A percentile compares a stretch with the other conserved stretches of the same genome.
These are phyloP conservation scores for Glonium stellatum DNA, from an alignment of 495 filamentous ascomycete species.

Conservation along the genomic window DNA sequence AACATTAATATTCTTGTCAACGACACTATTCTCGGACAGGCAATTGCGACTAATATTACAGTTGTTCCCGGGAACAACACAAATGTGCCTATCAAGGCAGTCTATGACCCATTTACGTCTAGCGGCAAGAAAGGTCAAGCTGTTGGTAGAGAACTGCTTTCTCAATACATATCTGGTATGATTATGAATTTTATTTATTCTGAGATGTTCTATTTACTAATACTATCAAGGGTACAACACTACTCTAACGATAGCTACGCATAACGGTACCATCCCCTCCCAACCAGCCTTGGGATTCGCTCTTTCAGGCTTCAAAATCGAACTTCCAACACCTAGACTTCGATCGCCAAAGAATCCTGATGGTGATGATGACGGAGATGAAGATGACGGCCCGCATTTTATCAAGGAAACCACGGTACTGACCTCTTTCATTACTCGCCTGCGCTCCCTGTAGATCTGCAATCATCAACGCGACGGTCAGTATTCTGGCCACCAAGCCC, in stretches of 20 bases:
- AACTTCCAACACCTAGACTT: constrained; percentile 62
- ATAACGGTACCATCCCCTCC: constrained; percentile 63
- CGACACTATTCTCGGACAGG: constrained; percentile 65
- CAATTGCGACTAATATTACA: constrained; percentile 52
- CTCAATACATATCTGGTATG: constrained; percentile 78
- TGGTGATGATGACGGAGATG: constrained; percentile 40
- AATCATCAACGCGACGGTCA: not conserved
- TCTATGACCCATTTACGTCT: constrained; percentile 61
- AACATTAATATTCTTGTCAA: constrained; percentile 71
- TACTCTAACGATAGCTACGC: constrained; percentile 61
- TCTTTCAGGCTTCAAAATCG: constrained; percentile 59
- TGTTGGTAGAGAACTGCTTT: constrained; percentile 65
- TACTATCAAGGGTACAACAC: constrained; percentile 58
- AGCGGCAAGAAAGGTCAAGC: constrained; percentile 53
- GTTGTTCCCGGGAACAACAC: constrained; percentile 65
- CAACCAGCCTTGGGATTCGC: constrained; percentile 65
- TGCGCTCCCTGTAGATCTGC: not conserved
- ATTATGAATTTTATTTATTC: not conserved
- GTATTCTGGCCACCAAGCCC: too few species aligned
- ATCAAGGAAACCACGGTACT: constrained; percentile 75
- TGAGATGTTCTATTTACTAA: not conserved
- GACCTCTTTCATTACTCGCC: not conserved
- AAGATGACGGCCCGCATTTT: constrained; percentile 49
- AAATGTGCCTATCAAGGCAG: constrained; percentile 58
- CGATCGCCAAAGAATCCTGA: constrained; percentile 44